These are phyloP conservation scores for Solanum bulbocastanum DNA, from an alignment of 257 asterid genomes.

Conservation along the genomic window DNA sequence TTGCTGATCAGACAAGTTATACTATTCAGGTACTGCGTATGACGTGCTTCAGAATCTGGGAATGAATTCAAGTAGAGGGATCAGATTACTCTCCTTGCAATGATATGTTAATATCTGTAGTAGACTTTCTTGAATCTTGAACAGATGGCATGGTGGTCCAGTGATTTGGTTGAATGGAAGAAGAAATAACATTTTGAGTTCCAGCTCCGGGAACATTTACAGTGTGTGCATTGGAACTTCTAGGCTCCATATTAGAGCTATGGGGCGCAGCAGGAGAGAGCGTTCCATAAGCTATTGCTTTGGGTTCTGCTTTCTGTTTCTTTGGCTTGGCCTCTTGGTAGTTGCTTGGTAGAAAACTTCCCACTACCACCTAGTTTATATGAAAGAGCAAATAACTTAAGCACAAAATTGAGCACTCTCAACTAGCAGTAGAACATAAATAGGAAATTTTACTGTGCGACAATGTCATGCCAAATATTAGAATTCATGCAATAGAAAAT, in stretches of 20 bases:
- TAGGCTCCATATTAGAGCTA: constrained; percentile 20
- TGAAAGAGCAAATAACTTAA: neutral
- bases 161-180: constrained; percentile 28
- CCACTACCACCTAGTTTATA: constrained; percentile 52
- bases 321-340: constrained; percentile 45
- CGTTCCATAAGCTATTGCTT: constrained; percentile 4
- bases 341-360: constrained; percentile 64
- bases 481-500: neutral
- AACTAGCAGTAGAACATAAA: neutral
- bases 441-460: neutral
- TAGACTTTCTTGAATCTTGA: constrained; percentile 39
- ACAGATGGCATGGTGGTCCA: constrained; percentile 30
- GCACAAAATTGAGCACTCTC: neutral
- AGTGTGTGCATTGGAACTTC: constrained; percentile 18
- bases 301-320: constrained; percentile 40
- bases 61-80: neutral
- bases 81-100: constrained; percentile 36
- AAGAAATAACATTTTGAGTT: constrained; percentile 10
- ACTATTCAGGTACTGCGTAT: neutral
- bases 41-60: neutral
- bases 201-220: constrained; percentile 1
- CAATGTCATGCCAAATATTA: neutral
- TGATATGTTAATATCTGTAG: constrained; percentile 61
- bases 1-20: neutral
- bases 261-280: constrained; percentile 14